A percentile compares a stretch with the other conserved stretches of the same genome.
phyloP scores from a whole-genome alignment of 345 rosid genomes.

The Sonneratia caseolaris region DNA sequence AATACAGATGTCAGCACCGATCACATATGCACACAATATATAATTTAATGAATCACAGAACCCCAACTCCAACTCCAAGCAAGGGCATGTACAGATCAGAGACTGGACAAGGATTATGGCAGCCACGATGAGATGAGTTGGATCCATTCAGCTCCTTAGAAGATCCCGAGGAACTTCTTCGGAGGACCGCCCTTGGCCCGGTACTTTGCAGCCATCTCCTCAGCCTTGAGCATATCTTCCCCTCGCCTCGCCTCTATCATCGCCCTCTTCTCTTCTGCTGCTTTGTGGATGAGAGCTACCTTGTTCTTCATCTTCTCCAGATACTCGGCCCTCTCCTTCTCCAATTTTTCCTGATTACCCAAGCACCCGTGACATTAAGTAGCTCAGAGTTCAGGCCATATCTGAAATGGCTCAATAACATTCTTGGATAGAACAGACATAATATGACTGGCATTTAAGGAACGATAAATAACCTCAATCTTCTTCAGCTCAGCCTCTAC shows the following conservation, averaged over 20 bases:
- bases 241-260: slow-evolving; percentile 61
- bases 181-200: slow-evolving; percentile 74
- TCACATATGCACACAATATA: slow-evolving; percentile 5
- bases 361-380: neutral
- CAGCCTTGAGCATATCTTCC: slow-evolving; percentile 83
- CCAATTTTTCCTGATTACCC: slow-evolving; percentile 48
- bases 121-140: neutral
- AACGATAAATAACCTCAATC: slow-evolving; percentile 35
- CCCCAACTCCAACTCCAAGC: neutral
- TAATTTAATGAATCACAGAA: neutral
- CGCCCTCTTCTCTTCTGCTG: slow-evolving; percentile 81
- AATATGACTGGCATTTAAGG: neutral
- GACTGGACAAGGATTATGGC: neutral
- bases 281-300: slow-evolving; percentile 60
- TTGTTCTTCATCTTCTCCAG: slow-evolving; percentile 84
- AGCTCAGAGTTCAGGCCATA: neutral
- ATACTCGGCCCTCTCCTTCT: slow-evolving; percentile 67
- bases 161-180: slow-evolving; percentile 48
- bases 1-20: neutral
- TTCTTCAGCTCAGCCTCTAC: slow-evolving; percentile 54
- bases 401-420: neutral
- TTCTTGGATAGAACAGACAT: neutral
- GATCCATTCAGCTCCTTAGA: slow-evolving; percentile 10
- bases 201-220: slow-evolving; percentile 73
- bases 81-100: neutral